Evolutionary conservation across 371 early-diverging fungal species (phyloP), one percentile per base, ranked within the genome.

Genomic region (Syncephalis fuscata): DNA sequence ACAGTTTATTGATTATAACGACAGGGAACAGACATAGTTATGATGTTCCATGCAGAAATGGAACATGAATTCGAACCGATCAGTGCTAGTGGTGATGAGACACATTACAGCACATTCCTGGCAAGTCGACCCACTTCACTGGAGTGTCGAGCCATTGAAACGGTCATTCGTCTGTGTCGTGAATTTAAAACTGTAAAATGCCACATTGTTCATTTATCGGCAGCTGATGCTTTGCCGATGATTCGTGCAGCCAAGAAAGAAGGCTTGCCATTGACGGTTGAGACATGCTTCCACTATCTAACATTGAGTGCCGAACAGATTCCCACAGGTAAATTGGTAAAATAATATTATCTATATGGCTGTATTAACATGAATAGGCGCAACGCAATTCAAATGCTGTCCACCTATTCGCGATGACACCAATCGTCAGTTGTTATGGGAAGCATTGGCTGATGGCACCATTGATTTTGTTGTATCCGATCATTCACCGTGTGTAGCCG

Each of bases 21-120:
- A 32, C 11, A 32, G 48, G 58, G 54, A 41, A 61, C 59, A 9
- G 56, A 61, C 42, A 63, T 66, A 0, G 71, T 76, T 8, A 64
- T 85, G 44, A 66, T 83, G 58, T 85, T 85, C 70, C 85, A 85
- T 50, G 85, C 85, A 14, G 85, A 85, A 64, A 73, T 78, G 81
- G 79, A 74, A 23, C 63, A 55, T 11, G 53, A 58, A 22, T 26
- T 50, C 11, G 58, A 64, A n/a, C 32, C 43, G 9, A 51, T 46
- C 23, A 60, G 63, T 20, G 32, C 32, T 7, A 32, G 11, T 32
- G 32, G 56, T 44, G 67, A 72, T 22, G 61, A 66, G 39, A 66
- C 68, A 37, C 66, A 63, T 5, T 85, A 82, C 58, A 51, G 59
- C 14, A 79, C 77, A 23, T 85, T 83, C 59, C 63, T 83, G 48